Evolutionary conservation across 352 stramenopile genomes (phyloP), one percentile per base, ranked within the genome.

Genomic region (Phytopythium cucurbitacearum): DNA sequence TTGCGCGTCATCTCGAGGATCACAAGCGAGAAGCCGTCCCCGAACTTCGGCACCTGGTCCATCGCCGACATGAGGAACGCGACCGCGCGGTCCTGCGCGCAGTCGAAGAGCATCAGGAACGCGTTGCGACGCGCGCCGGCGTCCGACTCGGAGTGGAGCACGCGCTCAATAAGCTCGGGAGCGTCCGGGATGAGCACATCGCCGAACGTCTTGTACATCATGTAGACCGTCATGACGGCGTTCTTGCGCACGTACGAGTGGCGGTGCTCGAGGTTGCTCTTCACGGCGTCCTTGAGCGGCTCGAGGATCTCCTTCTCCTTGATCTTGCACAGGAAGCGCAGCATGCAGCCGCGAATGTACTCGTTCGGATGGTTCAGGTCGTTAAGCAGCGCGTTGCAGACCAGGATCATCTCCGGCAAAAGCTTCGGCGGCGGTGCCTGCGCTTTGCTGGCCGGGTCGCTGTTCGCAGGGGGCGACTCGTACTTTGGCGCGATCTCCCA

Each of bases 331-430:
- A 99, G 76, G 63, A 99, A 99, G 21, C 97, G 87, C 48, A 99
- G 81, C 88, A 99, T 99, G 57, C 85, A 98, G 56, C 97, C 98
- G 45, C 97, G 95, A 45, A 99, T 98, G 73, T 97, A 99, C 80
- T 99, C 97, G 71, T 99, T 99, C 43, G 98, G 95, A 76, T 99
- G 97, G 66, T 99, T 99, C 41, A 99, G 70, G 75, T 99, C 97
- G 69, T 99, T 99, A 60, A 99, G 89, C 41, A 99, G 79, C 8
- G 97, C 97, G 63, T 99, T 99, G 71, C 97, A 99, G 8, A 99
- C 88, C 16, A 99, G 76, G 72, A 99, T 99, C 96, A 99, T 99
- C 80, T 99, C 97, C 1, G 96, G 96, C 36, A 99, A 75, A 15
- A 99, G 82, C 73, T 99, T 99, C 28, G 91, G 87, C 28, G 75